phyloP scores from a whole-genome alignment of 257 asterid genomes.

The Jacaranda copaia region DNA sequence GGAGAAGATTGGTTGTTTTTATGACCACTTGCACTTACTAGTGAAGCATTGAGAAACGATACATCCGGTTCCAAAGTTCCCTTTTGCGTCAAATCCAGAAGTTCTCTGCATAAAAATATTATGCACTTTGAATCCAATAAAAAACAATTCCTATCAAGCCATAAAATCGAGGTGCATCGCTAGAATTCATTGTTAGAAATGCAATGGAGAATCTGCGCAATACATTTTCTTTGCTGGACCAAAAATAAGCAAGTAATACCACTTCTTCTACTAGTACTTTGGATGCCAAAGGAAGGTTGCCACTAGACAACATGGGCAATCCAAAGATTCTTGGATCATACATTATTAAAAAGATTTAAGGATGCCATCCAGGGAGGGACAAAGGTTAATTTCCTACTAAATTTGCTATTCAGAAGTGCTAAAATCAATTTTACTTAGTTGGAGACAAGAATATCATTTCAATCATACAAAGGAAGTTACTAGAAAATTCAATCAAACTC shows the following conservation, averaged over 20 bases:
- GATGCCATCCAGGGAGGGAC: background rate
- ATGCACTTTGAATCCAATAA: background rate
- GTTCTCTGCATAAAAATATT: constrained; percentile 57
- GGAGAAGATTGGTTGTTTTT: too few relatives aligned
- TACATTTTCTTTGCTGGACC: background rate
- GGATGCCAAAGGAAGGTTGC: background rate
- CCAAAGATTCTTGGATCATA: background rate
- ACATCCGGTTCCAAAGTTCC: constrained; percentile 89
- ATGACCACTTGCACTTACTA: constrained; percentile 58
- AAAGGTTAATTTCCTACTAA: background rate
- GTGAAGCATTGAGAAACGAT: constrained; percentile 86
- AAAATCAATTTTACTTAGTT: background rate
- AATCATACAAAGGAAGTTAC: background rate
- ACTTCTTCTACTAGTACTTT: background rate
- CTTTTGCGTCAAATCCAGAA: constrained; percentile 78
- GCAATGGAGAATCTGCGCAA: background rate
- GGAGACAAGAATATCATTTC: background rate
- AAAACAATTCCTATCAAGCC: background rate
- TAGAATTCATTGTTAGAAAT: background rate
- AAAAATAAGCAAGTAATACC: background rate
- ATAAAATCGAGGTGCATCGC: constrained; percentile 2
- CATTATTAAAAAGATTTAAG: background rate
- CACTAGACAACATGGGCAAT: background rate
- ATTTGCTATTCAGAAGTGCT: background rate
- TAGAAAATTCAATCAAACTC: background rate